Evolutionary conservation across 2,329 filamentous ascomycete species (phyloP), one percentile per base, ranked within the genome.

Genomic region (Escovopsis sp.): DNA sequence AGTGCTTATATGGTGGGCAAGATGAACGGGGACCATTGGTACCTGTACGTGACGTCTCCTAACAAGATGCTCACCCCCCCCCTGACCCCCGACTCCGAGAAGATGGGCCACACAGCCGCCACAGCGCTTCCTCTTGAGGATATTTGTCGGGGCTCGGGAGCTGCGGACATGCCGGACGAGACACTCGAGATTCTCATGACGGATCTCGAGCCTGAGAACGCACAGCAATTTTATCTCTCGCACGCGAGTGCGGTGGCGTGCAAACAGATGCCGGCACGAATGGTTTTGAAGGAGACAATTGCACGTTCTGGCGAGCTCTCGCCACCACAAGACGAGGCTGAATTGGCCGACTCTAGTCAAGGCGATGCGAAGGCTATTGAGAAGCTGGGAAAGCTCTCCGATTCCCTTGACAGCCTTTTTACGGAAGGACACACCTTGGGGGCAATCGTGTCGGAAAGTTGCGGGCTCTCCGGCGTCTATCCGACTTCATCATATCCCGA

Each of bases 1-100:
- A 96, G 88, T 57, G 90, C 90, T 34, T 98, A 98, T 60, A 94
- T 96, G 87, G 92, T 98, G 45, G 90, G 90, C 52, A 96, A 94
- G 64, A 96, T 96, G 88, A 98, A 98, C 48, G 88, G 90, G 39
- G 90, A 98, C 57, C 90, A 98, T 51, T 98, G 90, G 90, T 96
- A 96, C 56, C 66, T 98, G 37, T 98, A 98, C 63, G 78, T 96
- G 50, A 96, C 90, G 11, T 84, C 84, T 35, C 88, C 90, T 14
- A 78, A 80, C 54, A 78, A 73, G 33, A 65, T 72, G 36, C 66
- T 92, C 44, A 93, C 87, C 1, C 86, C 87, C 5, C 87, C 88
- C 38, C 68, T 76, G 21, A 93, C 82, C 10, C 87, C 88, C 5
- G 63, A 71, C 31, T 61, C 72, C 35, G 62, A 64, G 41, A 41